A percentile compares a stretch with the other conserved stretches of the same genome.
Evolutionary conservation across 2,329 filamentous ascomycete genomes (phyloP).

Genomic region (Pseudogymnoascus sp.): DNA sequence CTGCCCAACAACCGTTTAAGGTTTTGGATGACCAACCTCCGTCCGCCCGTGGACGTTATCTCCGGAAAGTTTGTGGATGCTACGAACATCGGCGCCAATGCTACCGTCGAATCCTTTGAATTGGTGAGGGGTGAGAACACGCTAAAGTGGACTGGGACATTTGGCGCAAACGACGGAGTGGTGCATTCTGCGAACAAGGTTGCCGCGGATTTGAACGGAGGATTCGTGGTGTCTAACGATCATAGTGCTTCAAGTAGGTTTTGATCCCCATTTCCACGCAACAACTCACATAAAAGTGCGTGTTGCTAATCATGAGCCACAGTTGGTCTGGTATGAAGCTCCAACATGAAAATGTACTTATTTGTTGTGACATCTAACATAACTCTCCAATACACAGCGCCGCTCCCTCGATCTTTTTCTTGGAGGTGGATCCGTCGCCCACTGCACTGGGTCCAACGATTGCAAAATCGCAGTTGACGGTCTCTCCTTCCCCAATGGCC

Average conservation of each 20-base stretch:
- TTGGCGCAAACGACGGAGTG: slow-evolving; percentile 19
- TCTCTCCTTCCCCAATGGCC: slow-evolving; percentile 29
- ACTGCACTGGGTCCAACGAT: slow-evolving; percentile 24
- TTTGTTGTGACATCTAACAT: not conserved
- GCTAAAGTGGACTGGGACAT: slow-evolving; percentile 30
- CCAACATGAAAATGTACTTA: not conserved
- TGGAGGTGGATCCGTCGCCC: slow-evolving; percentile 27
- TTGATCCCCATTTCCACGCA: not conserved
- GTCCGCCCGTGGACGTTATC: slow-evolving; percentile 26
- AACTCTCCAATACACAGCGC: slow-evolving; percentile 15
- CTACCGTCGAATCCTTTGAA: slow-evolving; percentile 32
- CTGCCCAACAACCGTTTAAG: slow-evolving; percentile 20
- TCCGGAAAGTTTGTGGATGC: slow-evolving; percentile 29
- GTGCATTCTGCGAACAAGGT: slow-evolving; percentile 32
- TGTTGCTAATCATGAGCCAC: not conserved
- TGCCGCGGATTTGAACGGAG: slow-evolving; percentile 28
- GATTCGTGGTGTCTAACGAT: slow-evolving; percentile 33
- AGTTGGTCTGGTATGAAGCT: not conserved
- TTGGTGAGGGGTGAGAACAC: slow-evolving; percentile 20
- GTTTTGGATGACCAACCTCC: slow-evolving; percentile 31
- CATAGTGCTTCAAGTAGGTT: slow-evolving; percentile 26
- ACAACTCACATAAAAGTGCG: not conserved
- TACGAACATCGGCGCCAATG: slow-evolving; percentile 28
- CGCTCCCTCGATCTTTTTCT: slow-evolving; percentile 23
- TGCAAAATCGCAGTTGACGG: slow-evolving; percentile 24